Evolutionary conservation across 2,329 filamentous ascomycete species (phyloP), one percentile per base, ranked within the genome.

Genomic region (Ophiostoma ips): DNA sequence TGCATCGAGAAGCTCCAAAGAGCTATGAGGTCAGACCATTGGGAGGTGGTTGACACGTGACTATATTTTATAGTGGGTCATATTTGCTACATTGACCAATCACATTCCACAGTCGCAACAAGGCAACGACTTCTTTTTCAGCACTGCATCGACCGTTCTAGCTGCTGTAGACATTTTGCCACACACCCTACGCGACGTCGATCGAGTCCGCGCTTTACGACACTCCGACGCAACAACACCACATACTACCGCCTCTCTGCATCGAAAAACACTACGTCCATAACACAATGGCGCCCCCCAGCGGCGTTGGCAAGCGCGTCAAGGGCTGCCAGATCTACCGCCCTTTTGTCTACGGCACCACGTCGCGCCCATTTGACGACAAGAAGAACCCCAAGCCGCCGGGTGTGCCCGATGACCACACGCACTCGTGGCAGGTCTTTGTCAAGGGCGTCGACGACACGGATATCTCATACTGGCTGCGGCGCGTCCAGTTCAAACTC

Each of bases 401-500:
- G 19, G 76, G 81, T 62, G 78, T 87, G 4, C 87, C 90, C 21
- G 76, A 86, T 54, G 89, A 94, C 66, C 92, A 98, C 71, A 96
- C 90, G 31, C 94, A 96, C 71, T 87, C 85, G 55, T 98, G 92
- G 92, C 82, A 84, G 61, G 87, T 96, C 55, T 96, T 94, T 65
- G 87, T 98, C 52, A 85, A 85, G 62, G 87, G 89, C 44, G 74
- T 95, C 49, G 87, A 94, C 60, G 86, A 87, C 64, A 85, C 87
- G 53, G 87, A 95, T 62, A 84, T 96, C 57, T 88, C 86, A 28
- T 92, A 94, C 66, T 98, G 92, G 88, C 75, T 96, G 57, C 87
- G 90, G 52, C 90, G 94, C 60, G 90, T 98, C 1, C 89, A 95
- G 64, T 98, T 98, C 70, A 96, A 96, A 66, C 79, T 98, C 15